Evolutionary conservation across 2,329 filamentous ascomycete species (phyloP).

Genomic region (Parasarocladium wereldwijsianum): DNA sequence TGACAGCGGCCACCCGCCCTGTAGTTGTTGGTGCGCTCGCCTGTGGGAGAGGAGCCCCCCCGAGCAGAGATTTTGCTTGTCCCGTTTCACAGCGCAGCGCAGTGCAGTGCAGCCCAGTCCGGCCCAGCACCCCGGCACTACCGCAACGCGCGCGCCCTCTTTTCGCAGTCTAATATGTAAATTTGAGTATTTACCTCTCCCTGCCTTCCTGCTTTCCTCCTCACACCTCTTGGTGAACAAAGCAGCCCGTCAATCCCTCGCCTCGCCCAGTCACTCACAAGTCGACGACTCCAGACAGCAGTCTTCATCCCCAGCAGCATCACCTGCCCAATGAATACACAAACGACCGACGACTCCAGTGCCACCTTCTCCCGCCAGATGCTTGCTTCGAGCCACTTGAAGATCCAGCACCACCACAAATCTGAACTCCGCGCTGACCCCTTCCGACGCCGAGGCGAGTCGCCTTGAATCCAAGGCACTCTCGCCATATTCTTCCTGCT

Average conservation of each 20-base stretch:
- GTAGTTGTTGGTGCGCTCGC: no score
- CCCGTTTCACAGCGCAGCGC: no score
- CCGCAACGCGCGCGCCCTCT: neutral
- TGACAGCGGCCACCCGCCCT: no score
- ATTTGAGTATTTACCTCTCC: neutral
- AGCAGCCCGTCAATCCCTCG: no score
- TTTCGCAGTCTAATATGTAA: neutral
- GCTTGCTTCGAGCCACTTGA: constrained; percentile 35
- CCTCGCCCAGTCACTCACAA: no score
- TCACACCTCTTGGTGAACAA: constrained; percentile 5
- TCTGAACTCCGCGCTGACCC: constrained; percentile 40
- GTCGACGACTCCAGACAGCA: no score
- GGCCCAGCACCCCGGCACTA: no score
- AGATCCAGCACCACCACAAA: constrained; percentile 32
- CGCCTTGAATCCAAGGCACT: constrained; percentile 28
- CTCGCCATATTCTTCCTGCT: no score
- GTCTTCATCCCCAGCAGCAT: neutral
- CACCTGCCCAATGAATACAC: constrained; percentile 39
- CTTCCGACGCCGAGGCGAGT: constrained; percentile 43
- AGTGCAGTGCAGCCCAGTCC: no score
- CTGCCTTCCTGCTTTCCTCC: constrained; percentile 3
- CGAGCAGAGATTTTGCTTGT: no score
- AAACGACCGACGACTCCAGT: constrained; percentile 26
- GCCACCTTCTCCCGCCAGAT: constrained; percentile 41
- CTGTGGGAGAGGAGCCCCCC: no score